Evolutionary conservation across 2,329 filamentous ascomycete species (phyloP), one percentile per base, ranked within the genome.

Genomic region (Rhinocladiella similis): DNA sequence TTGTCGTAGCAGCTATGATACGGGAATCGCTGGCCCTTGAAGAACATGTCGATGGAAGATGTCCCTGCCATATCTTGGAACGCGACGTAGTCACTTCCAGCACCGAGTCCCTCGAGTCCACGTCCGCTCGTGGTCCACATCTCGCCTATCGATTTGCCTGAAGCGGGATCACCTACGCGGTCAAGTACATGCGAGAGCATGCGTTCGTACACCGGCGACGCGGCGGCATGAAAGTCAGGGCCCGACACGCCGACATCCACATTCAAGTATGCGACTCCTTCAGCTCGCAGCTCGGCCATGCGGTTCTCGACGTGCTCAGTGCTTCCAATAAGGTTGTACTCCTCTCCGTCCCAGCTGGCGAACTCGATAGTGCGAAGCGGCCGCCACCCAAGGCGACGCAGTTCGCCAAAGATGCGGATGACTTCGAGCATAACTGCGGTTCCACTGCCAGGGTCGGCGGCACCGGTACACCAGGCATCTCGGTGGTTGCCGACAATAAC

Each of bases 361-460:
- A 99, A 97, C 70, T 96, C 89, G 62, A 99, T 96, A 3, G 91
- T 95, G n/a, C 94, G 87, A 14, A 96, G 79, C 1, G 94, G 94
- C 22, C 89, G 83, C 94, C 94, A 99, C 51, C 92, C 93, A 55
- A 85, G 83, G 14, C 80, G 73, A 19, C 86, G 79, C 14, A 97
- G 81, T 61, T 90, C 85, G 39, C 91, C 91, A 66, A 99, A 90
- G 47, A 96, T 85, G 43, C 89, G 86, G 19, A 89, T 86, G 56
- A 97, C 80, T 75, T 99, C 94, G 52, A 97, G 81, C 81, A 99
- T 88, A 39, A 97, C 82, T 4, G 93, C 93, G 0, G 91, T 96
- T 25, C 93, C 94, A 53, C 89, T 89, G 63, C 91, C 90, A 1
- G 94, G 89, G 67, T 94, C 90, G 1, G 86, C 86, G 22, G 91